Conservation (phyloP, 441 rosid species). For the Euphorbia schlechtendalii region DNA sequence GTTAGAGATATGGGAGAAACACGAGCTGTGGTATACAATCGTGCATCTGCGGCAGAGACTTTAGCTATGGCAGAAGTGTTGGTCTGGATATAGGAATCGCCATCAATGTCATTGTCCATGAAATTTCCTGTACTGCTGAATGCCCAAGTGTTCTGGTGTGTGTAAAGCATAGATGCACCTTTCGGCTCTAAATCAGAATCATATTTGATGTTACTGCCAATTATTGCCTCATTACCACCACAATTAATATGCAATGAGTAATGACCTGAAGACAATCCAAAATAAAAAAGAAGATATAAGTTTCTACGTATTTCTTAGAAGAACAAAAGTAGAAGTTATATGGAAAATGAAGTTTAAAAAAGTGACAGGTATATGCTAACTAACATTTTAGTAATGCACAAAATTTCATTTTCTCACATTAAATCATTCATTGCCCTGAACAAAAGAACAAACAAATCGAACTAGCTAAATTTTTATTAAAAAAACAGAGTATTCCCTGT, state of each 20-base stretch:
- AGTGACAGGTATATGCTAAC: not conserved
- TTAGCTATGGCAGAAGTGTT: conserved; percentile 54
- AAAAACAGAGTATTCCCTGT: not conserved
- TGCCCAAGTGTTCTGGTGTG: conserved; percentile 59
- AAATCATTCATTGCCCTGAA: not conserved
- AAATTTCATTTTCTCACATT: not conserved
- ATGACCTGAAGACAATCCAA: conserved; percentile 35
- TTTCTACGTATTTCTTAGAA: not conserved
- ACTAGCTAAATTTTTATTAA: not conserved
- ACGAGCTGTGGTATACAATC: conserved; percentile 60
- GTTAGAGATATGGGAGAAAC: conserved; percentile 69
- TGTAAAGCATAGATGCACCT: conserved; percentile 70
- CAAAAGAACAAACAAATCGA: not conserved
- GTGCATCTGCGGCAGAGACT: conserved; percentile 30
- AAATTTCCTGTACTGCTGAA: conserved; percentile 89
- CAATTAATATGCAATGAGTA: conserved; percentile 70
- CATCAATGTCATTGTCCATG: conserved; percentile 64
- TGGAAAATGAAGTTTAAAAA: not conserved
- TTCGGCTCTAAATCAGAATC: conserved; percentile 49
- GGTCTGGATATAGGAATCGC: conserved; percentile 43
- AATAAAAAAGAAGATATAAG: not conserved
- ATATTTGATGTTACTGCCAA: conserved; percentile 30
- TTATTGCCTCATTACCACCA: conserved; percentile 56
- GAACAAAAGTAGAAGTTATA: not conserved
- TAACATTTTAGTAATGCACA: not conserved